These are phyloP conservation scores for Pyrenophora seminiperda DNA, from an alignment of 2,329 filamentous ascomycete genomes.

Conservation along the genomic window DNA sequence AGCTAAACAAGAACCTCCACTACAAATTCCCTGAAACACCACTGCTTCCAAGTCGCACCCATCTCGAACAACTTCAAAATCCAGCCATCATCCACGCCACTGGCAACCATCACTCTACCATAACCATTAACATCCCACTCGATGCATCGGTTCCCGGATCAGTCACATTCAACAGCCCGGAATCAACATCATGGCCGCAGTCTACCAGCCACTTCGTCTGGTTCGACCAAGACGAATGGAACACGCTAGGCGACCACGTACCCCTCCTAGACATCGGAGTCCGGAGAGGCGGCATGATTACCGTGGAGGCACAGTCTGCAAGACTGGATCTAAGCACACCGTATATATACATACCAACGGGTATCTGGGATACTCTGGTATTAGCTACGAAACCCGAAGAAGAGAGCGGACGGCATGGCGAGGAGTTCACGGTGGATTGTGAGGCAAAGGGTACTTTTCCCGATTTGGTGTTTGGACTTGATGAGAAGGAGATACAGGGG, in stretches of 20 bases:
- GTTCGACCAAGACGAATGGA: neutral
- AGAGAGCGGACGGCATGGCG: neutral
- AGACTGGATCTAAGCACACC: conserved; percentile 20
- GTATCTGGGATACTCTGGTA: conserved; percentile 23
- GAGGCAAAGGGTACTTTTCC: conserved; percentile 12
- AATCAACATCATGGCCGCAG: neutral
- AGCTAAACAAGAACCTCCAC: conserved; percentile 12
- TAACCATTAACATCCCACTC: conserved; percentile 10
- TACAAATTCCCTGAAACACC: conserved; percentile 6
- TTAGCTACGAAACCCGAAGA: conserved; percentile 16
- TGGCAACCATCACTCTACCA: neutral
- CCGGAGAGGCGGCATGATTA: conserved; percentile 24
- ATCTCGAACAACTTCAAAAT: conserved; percentile 6
- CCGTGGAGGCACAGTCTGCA: conserved; percentile 9
- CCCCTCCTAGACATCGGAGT: conserved; percentile 17
- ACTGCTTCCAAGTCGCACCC: neutral
- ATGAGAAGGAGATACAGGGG: neutral
- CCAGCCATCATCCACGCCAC: neutral
- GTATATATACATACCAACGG: conserved; percentile 17
- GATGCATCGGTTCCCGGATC: neutral
- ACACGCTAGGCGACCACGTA: conserved; percentile 3
- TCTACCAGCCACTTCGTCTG: neutral
- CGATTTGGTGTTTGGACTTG: conserved; percentile 24
- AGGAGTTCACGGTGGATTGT: conserved; percentile 21
- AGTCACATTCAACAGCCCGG: neutral